Evolutionary conservation across 202 grass and related monocot genomes (phyloP), one percentile per base, ranked within the genome.

Genomic region (Bolboschoenoplectus hybrid): DNA sequence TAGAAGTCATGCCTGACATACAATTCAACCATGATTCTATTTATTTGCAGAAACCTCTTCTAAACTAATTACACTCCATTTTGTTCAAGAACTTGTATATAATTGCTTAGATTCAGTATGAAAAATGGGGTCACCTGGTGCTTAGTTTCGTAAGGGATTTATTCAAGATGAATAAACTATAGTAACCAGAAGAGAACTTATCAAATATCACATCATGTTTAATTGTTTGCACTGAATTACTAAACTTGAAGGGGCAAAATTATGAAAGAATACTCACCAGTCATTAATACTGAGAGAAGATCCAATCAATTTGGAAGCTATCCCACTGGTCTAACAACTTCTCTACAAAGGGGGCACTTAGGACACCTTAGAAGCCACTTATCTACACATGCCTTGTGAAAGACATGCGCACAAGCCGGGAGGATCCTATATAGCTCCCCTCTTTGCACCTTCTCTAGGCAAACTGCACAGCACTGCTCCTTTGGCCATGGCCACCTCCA

Each of bases 291-390:
- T 43, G 35, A 63, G 14, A 67, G 46, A 70, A 70, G 61, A 65
- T 39, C 2, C 34, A 57, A 53, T 69, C 81, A 53, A 57, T 9
- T 56, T 12, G 17, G 38, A 32, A 53, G 19, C 47, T 39, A 84
- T 57, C 62, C 4, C 45, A 68, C 47, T 2, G 81, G 64, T 3
- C 46, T 13, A 60, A 89, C 87, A 50, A 56, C 10, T 46, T 84
- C 65, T 47, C 87, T 74, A 63, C 87, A 89, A 71, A 89, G 84
- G 65, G 87, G 87, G 53, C 87, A 89, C 2, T 67, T 81, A 8
- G 75, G 63, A 35, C 83, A 73, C 38, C 49, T 63, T 11, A 82
- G 72, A 17, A 89, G 83, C 87, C 87, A 89, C 82, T 68, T 84
- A 62, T 89, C 87, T 43, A 89, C 57, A 40, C 87, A 89, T 0